These are phyloP conservation scores for Lecanicillium sp. DNA, from an alignment of 2,329 filamentous ascomycete genomes.

Conservation along the genomic window DNA sequence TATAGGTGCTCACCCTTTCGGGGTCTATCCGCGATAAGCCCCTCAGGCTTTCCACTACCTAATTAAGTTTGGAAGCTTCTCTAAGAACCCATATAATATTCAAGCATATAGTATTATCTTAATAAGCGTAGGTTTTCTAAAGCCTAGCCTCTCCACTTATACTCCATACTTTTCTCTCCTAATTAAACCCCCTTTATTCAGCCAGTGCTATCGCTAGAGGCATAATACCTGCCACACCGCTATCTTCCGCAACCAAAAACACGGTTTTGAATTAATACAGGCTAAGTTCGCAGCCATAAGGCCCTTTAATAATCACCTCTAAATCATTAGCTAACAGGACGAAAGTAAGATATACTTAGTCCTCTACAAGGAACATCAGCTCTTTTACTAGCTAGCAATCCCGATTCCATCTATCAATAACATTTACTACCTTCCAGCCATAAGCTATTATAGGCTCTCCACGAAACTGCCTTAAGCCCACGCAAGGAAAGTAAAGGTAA, in stretches of 20 bases:
- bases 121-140: too few species aligned
- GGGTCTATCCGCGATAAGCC: too few species aligned
- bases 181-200: neutral
- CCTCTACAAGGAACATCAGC: conserved; percentile 1
- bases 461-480: neutral
- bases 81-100: conserved; percentile 1
- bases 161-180: neutral
- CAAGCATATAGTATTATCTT: neutral
- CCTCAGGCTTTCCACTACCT: neutral
- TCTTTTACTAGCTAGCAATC: neutral
- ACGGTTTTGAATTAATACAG: conserved; percentile 1
- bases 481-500: neutral
- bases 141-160: neutral
- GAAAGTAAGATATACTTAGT: neutral
- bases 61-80: neutral
- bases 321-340: neutral
- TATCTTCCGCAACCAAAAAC: neutral
- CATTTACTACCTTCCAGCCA: neutral
- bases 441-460: neutral
- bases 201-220: neutral
- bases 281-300: neutral
- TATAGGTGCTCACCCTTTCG: too few species aligned
- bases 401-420: neutral
- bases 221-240: neutral
- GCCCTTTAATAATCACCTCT: neutral